Percentiles rank a stretch among this genome's conserved stretches.
Conservation (phyloP, 2,329 filamentous ascomycete genomes). For the Cadophora sp. region DNA sequence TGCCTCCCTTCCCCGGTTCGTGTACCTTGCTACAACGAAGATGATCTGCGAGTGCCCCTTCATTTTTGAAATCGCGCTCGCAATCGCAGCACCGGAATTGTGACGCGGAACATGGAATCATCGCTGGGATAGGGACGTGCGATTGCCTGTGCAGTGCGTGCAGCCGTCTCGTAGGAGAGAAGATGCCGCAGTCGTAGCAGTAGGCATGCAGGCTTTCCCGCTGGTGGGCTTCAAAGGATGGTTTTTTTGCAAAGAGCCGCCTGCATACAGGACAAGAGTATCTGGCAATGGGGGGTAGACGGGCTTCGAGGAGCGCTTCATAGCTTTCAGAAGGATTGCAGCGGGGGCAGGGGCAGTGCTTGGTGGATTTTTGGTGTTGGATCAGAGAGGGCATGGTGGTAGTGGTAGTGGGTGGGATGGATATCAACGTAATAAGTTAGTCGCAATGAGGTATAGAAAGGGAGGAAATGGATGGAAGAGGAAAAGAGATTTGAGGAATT, state of each 20-base stretch:
- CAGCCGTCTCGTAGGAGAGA: slow-evolving; percentile 27
- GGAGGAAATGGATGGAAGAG: too few relatives aligned
- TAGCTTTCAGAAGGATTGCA: slow-evolving; percentile 28
- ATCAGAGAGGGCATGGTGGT: too few relatives aligned
- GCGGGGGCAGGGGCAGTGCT: slow-evolving; percentile 26
- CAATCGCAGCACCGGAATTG: slow-evolving; percentile 33
- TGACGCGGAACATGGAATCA: slow-evolving; percentile 13
- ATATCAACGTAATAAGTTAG: too few relatives aligned
- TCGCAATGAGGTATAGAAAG: too few relatives aligned
- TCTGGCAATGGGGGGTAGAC: slow-evolving; percentile 21
- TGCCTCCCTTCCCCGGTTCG: not conserved
- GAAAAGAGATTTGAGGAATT: too few relatives aligned
- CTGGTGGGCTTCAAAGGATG: slow-evolving; percentile 30
- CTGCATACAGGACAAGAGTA: slow-evolving; percentile 26
- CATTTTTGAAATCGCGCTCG: slow-evolving; percentile 32
- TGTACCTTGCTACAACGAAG: slow-evolving; percentile 16
- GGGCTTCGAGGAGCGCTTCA: slow-evolving; percentile 29
- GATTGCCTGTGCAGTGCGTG: slow-evolving; percentile 29
- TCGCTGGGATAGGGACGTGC: slow-evolving; percentile 17
- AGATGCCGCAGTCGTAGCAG: slow-evolving; percentile 28
- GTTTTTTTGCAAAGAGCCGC: slow-evolving; percentile 23
- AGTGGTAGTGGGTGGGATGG: too few relatives aligned
- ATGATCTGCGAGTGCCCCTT: slow-evolving; percentile 27
- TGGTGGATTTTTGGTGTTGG: slow-evolving; percentile 22
- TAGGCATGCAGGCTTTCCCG: slow-evolving; percentile 26